Evolutionary conservation across 805 yeast genomes (phyloP).

Genomic region (Teunomyces cretensis): DNA sequence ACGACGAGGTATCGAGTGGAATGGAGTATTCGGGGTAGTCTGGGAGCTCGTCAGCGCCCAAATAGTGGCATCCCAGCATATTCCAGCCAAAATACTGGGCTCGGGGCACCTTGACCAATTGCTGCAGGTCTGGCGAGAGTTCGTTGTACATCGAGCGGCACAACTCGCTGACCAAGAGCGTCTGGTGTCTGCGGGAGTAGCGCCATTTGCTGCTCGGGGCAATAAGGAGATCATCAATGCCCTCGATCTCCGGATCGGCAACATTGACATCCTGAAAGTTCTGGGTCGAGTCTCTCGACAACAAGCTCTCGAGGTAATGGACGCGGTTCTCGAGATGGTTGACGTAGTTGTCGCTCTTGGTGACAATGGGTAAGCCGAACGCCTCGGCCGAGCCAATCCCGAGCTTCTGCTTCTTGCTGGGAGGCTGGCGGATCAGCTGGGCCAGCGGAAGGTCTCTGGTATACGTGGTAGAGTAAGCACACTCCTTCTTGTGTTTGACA

Average conservation of each 20-base stretch:
- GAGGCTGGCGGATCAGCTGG: neutral
- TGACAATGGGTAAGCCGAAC: slow-evolving; percentile 20
- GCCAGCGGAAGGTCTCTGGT: neutral
- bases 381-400: slow-evolving; percentile 9
- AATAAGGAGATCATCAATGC: slow-evolving; percentile 16
- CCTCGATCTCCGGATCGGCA: slow-evolving; percentile 21
- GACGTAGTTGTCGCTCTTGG: slow-evolving; percentile 21
- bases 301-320: slow-evolving; percentile 36
- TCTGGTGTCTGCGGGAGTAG: slow-evolving; percentile 47
- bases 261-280: slow-evolving; percentile 11
- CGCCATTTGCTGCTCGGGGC: slow-evolving; percentile 46
- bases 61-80: slow-evolving; percentile 56
- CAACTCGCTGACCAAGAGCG: slow-evolving; percentile 38
- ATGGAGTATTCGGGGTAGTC: slow-evolving; percentile 23
- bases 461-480: slow-evolving; percentile 23
- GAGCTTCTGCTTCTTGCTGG: neutral
- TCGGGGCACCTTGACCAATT: slow-evolving; percentile 47
- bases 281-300: slow-evolving; percentile 15
- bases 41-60: slow-evolving; percentile 35
- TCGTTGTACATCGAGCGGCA: slow-evolving; percentile 32
- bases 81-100: slow-evolving; percentile 68
- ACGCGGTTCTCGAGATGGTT: slow-evolving; percentile 41
- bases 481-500: slow-evolving; percentile 33
- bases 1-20: slow-evolving; percentile 12
- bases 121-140: slow-evolving; percentile 32